A percentile compares a stretch with the other conserved stretches of the same genome.
These are phyloP conservation scores for Sporothrix pseudoabietina DNA, from an alignment of 2,329 filamentous ascomycete species.

Conservation along the genomic window DNA sequence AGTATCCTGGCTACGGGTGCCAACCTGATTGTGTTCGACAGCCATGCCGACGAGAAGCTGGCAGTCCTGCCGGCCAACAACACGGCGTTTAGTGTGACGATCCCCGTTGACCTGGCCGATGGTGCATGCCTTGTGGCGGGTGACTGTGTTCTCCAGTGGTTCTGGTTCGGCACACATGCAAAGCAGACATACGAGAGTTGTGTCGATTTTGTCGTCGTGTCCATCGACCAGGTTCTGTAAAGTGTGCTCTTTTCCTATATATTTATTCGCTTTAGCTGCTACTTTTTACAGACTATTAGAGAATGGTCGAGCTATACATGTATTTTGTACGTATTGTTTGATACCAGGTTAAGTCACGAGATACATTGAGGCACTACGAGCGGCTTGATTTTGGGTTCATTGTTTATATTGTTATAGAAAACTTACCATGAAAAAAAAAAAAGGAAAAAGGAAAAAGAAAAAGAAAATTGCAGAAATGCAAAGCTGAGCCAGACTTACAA, in stretches of 20 bases:
- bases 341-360: background rate
- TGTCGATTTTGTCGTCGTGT: constrained; percentile 43
- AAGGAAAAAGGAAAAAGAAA: background rate
- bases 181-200: constrained; percentile 48
- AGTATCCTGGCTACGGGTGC: constrained; percentile 50
- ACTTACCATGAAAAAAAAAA: background rate
- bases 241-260: background rate
- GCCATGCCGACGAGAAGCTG: constrained; percentile 54
- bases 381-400: background rate
- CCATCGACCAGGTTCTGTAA: constrained; percentile 20
- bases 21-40: constrained; percentile 57
- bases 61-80: constrained; percentile 47
- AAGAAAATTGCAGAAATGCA: background rate
- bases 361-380: background rate
- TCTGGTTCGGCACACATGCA: constrained; percentile 45
- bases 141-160: constrained; percentile 50
- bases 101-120: constrained; percentile 40
- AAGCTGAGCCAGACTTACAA: constrained; percentile 16
- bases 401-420: background rate
- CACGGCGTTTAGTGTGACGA: constrained; percentile 48
- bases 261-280: background rate
- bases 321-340: background rate
- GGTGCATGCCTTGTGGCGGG: constrained; percentile 40
- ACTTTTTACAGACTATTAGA: background rate
- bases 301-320: background rate